Conservation (phyloP, 139 green algal species). For the Edaphochlamys debaryana region DNA sequence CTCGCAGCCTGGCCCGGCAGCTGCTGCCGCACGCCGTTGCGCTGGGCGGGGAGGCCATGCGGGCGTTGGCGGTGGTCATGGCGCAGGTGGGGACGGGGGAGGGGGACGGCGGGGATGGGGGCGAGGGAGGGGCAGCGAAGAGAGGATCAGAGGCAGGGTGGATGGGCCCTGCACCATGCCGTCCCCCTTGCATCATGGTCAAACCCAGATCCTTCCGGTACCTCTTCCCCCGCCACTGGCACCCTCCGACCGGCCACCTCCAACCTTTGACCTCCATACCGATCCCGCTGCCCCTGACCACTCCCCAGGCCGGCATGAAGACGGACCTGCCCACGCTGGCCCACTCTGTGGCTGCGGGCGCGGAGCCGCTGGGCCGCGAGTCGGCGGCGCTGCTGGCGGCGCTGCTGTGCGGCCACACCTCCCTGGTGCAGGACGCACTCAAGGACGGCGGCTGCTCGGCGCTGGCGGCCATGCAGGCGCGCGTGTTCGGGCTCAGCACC, state of each 20-base stretch:
- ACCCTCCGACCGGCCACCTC: no score
- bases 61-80: background rate
- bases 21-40: constrained; percentile 4
- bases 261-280: no score
- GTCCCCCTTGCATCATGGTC: no score
- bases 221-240: no score
- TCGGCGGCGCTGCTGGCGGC: constrained; percentile 18
- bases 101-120: background rate
- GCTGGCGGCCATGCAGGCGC: constrained; percentile 36
- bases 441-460: constrained; percentile 4
- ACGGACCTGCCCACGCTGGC: constrained; percentile 24
- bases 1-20: constrained; percentile 18
- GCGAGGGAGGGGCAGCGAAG: no score
- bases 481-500: constrained; percentile 7
- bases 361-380: constrained; percentile 11
- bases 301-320: constrained; percentile 36
- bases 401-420: constrained; percentile 42
- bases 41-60: constrained; percentile 19
- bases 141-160: no score
- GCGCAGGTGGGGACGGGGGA: background rate
- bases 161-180: no score
- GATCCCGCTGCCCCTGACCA: no score
- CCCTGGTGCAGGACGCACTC: constrained; percentile 31
- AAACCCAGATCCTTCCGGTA: no score
- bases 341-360: constrained; percentile 10